Evolutionary conservation across 177 flowering plant species (phyloP), one percentile per base, ranked within the genome.

Genomic region (Vitis hybrid): DNA sequence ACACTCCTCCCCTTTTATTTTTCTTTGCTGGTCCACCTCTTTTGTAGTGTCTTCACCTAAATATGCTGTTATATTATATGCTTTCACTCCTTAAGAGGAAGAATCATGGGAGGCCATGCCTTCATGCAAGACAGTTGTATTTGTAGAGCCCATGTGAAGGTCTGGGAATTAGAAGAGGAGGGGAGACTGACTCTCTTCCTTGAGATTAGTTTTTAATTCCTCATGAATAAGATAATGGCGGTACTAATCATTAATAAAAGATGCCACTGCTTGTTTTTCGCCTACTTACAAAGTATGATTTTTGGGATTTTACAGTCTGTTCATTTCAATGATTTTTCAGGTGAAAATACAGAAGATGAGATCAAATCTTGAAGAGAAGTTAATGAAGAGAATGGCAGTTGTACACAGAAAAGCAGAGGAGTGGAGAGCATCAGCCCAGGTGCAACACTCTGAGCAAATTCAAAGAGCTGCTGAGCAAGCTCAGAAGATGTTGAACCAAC

Each of bases 261-360:
- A 60, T 10, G 6, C 66, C 49, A 26, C 29, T 26, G 29, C 29
- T 26, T 26, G 26, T 26, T 26, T 26, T 26, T 26, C 5, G 29
- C 29, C 29, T 26, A 26, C 29, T 0, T 26, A 26, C 29, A 3
- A 26, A 26, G 29, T 26, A 26, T 26, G 29, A 26, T 26, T 26
- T 26, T 73, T 72, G 61, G 57, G 52, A 50, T 60, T 57, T 50
- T 45, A 22, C 7, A n/a, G 19, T 13, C 50, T 49, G 34, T 39
- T 31, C 2, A 57, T 34, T 15, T 50, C 15, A 26, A 31, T 13
- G 11, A 22, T 64, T n/a, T 51, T 67, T 39, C 74, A 93, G 98
- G 95, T 94, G 80, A 94, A 94, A 75, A 90, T 94, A 73, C 87
- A 92, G 60, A 92, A 82, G 80, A 89, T 92, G 97, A 85, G 92